Evolutionary conservation across 1,284 basidiomycete genomes (phyloP), one percentile per base, ranked within the genome.

Genomic region (Phenoliferia sp.): DNA sequence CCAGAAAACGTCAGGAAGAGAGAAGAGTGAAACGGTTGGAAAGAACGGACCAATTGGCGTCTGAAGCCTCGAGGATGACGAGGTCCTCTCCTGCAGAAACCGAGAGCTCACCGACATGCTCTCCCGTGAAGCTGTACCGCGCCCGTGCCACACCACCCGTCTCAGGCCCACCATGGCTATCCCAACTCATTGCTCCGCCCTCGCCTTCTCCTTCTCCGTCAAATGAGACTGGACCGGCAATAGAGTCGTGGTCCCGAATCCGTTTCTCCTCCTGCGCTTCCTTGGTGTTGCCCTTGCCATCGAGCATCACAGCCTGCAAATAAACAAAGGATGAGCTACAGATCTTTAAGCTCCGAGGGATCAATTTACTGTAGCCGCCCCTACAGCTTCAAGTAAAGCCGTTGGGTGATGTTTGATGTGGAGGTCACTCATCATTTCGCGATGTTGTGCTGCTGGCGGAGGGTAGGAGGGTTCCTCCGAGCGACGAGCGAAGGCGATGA

Each of bases 61-160:
- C 72, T 12, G 52, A 44, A 22, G 55, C 62, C 52, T 73, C 72
- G 28, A 73, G 63, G 33, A 73, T 66, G 22, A 61, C 62, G 15
- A 73, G 55, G 32, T 72, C 63, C 57, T 73, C 72, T n/a, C 67
- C 65, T 2, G 68, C 60, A 29, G 63, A 66, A 39, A 73, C 66
- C 9, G 62, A 58, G 3, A 73, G 34, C 63, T 73, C 72, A 9
- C 70, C 72, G 5, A 63, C 68, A 28, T 72, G 68, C 36, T 73
- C 72, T 9, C 70, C 72, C 9, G 61, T 52, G 65, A 73, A 73
- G 31, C 67, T 69, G 63, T 73, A 73, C 19, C 72, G 26, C 28
- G 68, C 62, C 19, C 70, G 31, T 60, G 64, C 64, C 17, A 59
- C 39, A 58, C 64, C 58, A 5, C 63, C 63, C 7, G 39, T 55